phyloP scores from a whole-genome alignment of 495 filamentous ascomycete genomes.

The Halenospora varia region DNA sequence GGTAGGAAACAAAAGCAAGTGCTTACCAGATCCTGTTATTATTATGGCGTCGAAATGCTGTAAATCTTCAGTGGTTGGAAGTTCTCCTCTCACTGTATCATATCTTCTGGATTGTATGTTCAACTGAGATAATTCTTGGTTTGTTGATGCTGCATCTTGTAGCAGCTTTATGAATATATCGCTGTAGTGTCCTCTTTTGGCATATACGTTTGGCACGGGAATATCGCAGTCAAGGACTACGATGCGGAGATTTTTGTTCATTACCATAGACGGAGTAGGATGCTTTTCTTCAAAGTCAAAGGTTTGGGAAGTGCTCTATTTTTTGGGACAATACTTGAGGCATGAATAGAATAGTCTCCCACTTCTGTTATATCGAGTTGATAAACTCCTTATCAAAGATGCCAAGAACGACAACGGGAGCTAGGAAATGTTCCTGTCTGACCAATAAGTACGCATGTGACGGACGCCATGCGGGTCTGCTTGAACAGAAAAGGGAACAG shows the following conservation, averaged over 20 bases:
- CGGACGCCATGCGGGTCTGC: too few species aligned
- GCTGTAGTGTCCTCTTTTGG: conserved; percentile 51
- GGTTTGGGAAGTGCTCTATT: too few species aligned
- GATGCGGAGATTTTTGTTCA: conserved; percentile 54
- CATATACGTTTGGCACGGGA: conserved; percentile 57
- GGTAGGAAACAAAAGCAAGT: background rate
- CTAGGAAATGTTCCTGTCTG: too few species aligned
- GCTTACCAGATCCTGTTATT: conserved; percentile 59
- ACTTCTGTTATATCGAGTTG: too few species aligned
- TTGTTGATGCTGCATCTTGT: conserved; percentile 34
- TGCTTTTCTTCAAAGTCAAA: too few species aligned
- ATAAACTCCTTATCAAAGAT: too few species aligned
- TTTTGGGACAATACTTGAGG: too few species aligned
- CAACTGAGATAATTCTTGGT: background rate
- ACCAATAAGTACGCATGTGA: too few species aligned
- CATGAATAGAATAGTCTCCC: too few species aligned
- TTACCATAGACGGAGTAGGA: too few species aligned
- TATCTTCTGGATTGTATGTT: conserved; percentile 46
- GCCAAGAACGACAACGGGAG: too few species aligned
- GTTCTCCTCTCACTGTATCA: conserved; percentile 55
- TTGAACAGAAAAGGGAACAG: too few species aligned
- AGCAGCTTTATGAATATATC: conserved; percentile 66
- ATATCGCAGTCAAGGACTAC: conserved; percentile 79
- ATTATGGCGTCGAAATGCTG: conserved; percentile 74
- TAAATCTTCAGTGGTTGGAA: conserved; percentile 33